Evolutionary conservation across 768 basidiomycete species (phyloP), one percentile per base, ranked within the genome.

Genomic region (Amanita rubescens): DNA sequence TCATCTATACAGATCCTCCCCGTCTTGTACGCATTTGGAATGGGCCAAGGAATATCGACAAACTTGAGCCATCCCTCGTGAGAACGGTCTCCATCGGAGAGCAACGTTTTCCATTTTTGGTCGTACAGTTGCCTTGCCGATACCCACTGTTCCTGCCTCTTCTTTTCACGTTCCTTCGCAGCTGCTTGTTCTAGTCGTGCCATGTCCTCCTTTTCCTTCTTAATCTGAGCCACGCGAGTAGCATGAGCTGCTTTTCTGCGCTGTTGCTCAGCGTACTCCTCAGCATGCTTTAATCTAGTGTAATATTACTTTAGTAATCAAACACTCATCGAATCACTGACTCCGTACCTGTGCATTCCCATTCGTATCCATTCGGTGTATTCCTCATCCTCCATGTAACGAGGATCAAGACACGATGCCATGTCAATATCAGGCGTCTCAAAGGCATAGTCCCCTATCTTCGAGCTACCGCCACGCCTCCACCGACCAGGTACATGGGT

Each of bases 321-420:
- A 20, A 11, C 11, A 42, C 19, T 42, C 22, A 10, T 41, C 1
- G 9, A 8, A 49, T 45, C 51, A 7, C 25, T 15, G 12, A 33
- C 54, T 14, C 49, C 80, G 37, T 56, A 84, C 80, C 81, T 79
- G 74, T 89, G 93, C 88, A 96, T 94, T 44, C 90, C 90, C 22
- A 76, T 68, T 57, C 93, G 73, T 48, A 95, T 71, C 87, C 89
- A 94, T 60, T 91, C 89, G 1, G 86, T 80, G 59, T 95, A 95
- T 55, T 90, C 85, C 59, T 94, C 87, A 7, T 94, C 91, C 55
- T 85, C 84, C 86, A 94, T 86, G 45, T 63, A 45, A 32, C 62
- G 66, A 37, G 70, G 79, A 60, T 68, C 75, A 63, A 66, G 69
- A 59, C 64, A 81, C 66, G 69, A 56, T 58, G 75, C 71, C 53